Evolutionary conservation across 371 early-diverging fungal genomes (phyloP).

Genomic region (Funneliformis caledonium): DNA sequence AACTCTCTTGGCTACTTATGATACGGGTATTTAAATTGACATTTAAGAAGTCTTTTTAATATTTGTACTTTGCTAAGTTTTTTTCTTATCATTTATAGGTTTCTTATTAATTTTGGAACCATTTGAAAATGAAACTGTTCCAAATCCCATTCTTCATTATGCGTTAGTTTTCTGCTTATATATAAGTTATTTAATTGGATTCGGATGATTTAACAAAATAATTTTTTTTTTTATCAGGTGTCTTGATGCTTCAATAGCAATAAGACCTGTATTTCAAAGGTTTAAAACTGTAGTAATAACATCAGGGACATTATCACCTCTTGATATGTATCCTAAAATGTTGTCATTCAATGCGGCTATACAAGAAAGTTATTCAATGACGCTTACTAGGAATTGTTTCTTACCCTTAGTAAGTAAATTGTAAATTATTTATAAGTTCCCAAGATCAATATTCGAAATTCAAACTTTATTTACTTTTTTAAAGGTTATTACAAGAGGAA

Average conservation of each 20-base stretch:
- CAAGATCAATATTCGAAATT: background rate
- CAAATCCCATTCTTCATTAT: constrained; percentile 95
- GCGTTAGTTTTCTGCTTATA: constrained; percentile 54
- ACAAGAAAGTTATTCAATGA: constrained; percentile 92
- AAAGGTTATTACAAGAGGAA: constrained; percentile 92
- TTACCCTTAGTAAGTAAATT: constrained; percentile 79
- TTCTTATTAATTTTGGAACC: constrained; percentile 99
- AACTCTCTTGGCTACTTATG: constrained; percentile 95
- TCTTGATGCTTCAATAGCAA: constrained; percentile 97
- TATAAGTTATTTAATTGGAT: background rate
- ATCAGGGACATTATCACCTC: constrained; percentile 98
- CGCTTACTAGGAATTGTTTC: constrained; percentile 93
- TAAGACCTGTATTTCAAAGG: constrained; percentile 94
- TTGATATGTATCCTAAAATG: constrained; percentile 99
- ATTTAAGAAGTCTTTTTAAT: background rate
- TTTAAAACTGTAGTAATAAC: constrained; percentile 99
- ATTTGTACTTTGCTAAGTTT: background rate
- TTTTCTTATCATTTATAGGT: constrained; percentile 49
- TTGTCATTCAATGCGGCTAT: constrained; percentile 88
- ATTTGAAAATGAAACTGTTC: constrained; percentile 93
- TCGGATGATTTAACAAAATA: background rate
- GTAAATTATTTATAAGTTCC: background rate
- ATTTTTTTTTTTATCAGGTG: constrained; percentile 62
- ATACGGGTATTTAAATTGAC: constrained; percentile 67
- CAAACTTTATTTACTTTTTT: background rate